Evolutionary conservation across 768 basidiomycete species (phyloP).

Genomic region (Cubamyces lactineus): DNA sequence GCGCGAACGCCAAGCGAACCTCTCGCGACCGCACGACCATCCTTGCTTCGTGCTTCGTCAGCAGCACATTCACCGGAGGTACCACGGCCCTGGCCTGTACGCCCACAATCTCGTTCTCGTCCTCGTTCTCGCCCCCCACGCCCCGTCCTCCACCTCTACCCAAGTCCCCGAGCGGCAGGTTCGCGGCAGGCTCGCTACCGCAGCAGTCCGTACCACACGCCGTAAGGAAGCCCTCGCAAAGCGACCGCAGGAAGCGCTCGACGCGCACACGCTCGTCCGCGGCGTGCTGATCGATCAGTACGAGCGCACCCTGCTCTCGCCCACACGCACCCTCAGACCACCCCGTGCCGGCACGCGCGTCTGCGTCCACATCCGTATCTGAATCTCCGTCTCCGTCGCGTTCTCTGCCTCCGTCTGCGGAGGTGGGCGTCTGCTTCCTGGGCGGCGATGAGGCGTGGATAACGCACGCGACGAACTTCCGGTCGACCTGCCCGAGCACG

Average conservation of each 20-base stretch:
- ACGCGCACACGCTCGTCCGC: slow-evolving; percentile 96
- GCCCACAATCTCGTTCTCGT: slow-evolving; percentile 9
- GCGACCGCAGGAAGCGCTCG: slow-evolving; percentile 73
- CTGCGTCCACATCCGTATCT: slow-evolving; percentile 26
- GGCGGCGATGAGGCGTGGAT: slow-evolving; percentile 34
- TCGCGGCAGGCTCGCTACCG: too few species aligned
- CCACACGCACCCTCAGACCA: slow-evolving; percentile 13
- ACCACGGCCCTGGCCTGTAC: slow-evolving; percentile 43
- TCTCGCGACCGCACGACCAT: slow-evolving; percentile 46
- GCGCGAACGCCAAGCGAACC: slow-evolving; percentile 52
- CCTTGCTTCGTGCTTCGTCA: slow-evolving; percentile 66
- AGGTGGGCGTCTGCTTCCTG: not conserved
- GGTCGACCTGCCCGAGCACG: slow-evolving; percentile 85
- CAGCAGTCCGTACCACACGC: slow-evolving; percentile 1
- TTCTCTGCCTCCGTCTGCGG: not conserved
- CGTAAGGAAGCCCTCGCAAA: slow-evolving; percentile 71
- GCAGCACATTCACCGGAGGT: slow-evolving; percentile 61
- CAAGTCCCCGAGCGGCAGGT: too few species aligned
- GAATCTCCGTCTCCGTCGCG: too few species aligned
- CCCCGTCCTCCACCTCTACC: too few species aligned
- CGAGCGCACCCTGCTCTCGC: slow-evolving; percentile 43
- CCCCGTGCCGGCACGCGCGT: slow-evolving; percentile 10
- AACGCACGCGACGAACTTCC: slow-evolving; percentile 86
- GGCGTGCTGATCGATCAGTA: slow-evolving; percentile 96
- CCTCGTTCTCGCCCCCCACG: too few species aligned